phyloP scores from a whole-genome alignment of 1,284 basidiomycete species.

The Tylopilus sp. region DNA sequence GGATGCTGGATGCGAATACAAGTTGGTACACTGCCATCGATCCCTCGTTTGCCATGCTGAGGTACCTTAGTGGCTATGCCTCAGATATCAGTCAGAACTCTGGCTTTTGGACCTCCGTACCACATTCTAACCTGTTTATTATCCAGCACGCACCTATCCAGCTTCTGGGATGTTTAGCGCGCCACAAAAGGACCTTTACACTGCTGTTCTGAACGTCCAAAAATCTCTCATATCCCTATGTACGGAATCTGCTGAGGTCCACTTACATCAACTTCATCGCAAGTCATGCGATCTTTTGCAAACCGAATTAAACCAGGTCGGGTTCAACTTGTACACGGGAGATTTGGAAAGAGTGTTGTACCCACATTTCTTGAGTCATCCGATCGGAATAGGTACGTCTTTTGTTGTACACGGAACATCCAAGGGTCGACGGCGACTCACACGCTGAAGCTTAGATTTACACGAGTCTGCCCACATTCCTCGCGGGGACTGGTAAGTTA shows the following conservation, averaged over 20 bases:
- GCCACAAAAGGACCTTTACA: conserved; percentile 87
- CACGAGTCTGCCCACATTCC: conserved; percentile 69
- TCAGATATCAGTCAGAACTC: conserved; percentile 83
- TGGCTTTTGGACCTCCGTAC: background rate
- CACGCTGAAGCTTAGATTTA: conserved; percentile 53
- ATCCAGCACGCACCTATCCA: conserved; percentile 83
- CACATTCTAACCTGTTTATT: conserved; percentile 10
- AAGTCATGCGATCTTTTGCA: conserved; percentile 70
- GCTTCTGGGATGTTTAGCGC: conserved; percentile 76
- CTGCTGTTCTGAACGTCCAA: conserved; percentile 76
- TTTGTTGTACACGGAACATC: background rate
- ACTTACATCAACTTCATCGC: conserved; percentile 79
- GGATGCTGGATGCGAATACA: conserved; percentile 89
- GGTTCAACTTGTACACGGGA: conserved; percentile 65
- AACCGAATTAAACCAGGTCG: conserved; percentile 78
- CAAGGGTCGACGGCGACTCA: conserved; percentile 19
- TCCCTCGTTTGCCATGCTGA: conserved; percentile 7
- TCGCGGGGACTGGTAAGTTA: conserved; percentile 40
- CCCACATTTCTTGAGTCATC: conserved; percentile 86
- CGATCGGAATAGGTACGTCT: conserved; percentile 74
- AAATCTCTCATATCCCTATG: conserved; percentile 68
- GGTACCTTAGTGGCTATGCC: conserved; percentile 74
- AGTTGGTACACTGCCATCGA: conserved; percentile 47
- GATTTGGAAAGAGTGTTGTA: conserved; percentile 79
- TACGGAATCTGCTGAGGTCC: conserved; percentile 53